Evolutionary conservation across 768 basidiomycete genomes (phyloP), one percentile per base, ranked within the genome.

Genomic region (Cystobasidium ongulense): DNA sequence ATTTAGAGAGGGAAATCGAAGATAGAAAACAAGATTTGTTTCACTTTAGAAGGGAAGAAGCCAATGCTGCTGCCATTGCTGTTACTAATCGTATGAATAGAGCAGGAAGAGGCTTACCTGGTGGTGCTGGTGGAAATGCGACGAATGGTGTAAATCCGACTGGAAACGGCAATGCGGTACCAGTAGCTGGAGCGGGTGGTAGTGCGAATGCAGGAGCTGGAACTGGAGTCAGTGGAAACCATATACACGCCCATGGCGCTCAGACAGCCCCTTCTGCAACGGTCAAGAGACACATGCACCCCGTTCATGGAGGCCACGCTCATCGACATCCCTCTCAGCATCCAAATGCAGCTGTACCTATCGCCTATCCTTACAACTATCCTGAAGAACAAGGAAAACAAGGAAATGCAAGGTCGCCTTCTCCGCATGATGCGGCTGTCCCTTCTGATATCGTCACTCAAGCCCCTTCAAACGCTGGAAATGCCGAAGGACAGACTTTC

Each of bases 1-100:
- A 4, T 7, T 8, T 74, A 23, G 75, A 74, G 38, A 74, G 74
- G 31, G 74, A 76, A 62, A 74, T 79, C 50, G 77, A 77, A 50
- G 75, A 75, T 2, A 68, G 77, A 25, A 74, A 76, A 23, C 73
- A 64, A 35, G 63, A 78, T 1, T 73, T 79, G 29, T 38, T 68
- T 8, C 59, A 57, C 7, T 65, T 76, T 0, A 57, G 77, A 2
- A 41, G 67, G 59, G 77, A 79, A 53, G 71, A 74, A 29, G 76
- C 77, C 0, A 75, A 76, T 31, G 36, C 74, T 17, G 75, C 64
- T 50, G 59, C 68, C 4, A 59, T 59, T 27, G 57, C 57, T 27
- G 57, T 59, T 7, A 59, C 57, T 17, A 59, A 59, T 59, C 57
- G 57, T 59, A 59, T 59, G 57, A 59, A 59, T 59, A 59, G 57